Conservation (phyloP, 129 eudicot genomes). For the Artemisia annua region DNA sequence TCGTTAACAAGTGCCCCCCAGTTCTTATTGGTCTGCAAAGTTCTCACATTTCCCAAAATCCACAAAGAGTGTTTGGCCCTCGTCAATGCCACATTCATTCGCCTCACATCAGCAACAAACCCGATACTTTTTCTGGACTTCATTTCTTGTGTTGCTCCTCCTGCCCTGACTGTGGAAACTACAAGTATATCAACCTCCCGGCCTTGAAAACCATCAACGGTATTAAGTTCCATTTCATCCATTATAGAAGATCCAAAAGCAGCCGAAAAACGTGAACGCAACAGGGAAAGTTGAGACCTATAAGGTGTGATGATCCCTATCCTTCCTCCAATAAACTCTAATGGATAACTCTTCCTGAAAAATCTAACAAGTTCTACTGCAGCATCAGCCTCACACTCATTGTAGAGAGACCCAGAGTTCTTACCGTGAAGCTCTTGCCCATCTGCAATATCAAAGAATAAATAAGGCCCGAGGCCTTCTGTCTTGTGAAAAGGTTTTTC, state of each 20-base stretch:
- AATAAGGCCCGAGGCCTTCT: constrained; percentile 80
- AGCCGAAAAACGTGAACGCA: constrained; percentile 72
- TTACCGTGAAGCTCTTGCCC: constrained; percentile 84
- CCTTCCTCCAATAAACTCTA: constrained; percentile 74
- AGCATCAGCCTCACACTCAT: constrained; percentile 94
- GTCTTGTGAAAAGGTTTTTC: constrained; percentile 73
- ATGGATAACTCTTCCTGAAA: constrained; percentile 72
- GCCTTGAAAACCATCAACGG: constrained; percentile 98
- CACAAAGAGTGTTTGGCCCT: constrained; percentile 90
- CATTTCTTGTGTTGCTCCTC: constrained; percentile 31
- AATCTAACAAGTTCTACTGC: constrained; percentile 74
- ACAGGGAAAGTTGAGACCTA: constrained; percentile 67
- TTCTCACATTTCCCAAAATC: constrained; percentile 87
- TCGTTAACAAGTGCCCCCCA: constrained; percentile 91
- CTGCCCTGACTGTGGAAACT: constrained; percentile 92
- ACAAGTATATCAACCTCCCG: constrained; percentile 92
- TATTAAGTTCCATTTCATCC: constrained; percentile 85
- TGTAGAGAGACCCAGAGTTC: constrained; percentile 77
- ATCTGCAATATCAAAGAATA: constrained; percentile 80
- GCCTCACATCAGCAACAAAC: constrained; percentile 94
- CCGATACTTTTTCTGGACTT: constrained; percentile 55
- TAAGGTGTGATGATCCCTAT: constrained; percentile 95
- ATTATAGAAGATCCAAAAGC: constrained; percentile 78
- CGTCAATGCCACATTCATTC: constrained; percentile 98
- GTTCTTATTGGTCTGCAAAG: constrained; percentile 66